Evolutionary conservation across 768 basidiomycete species (phyloP), one percentile per base, ranked within the genome.

Genomic region (Boletales sp.): DNA sequence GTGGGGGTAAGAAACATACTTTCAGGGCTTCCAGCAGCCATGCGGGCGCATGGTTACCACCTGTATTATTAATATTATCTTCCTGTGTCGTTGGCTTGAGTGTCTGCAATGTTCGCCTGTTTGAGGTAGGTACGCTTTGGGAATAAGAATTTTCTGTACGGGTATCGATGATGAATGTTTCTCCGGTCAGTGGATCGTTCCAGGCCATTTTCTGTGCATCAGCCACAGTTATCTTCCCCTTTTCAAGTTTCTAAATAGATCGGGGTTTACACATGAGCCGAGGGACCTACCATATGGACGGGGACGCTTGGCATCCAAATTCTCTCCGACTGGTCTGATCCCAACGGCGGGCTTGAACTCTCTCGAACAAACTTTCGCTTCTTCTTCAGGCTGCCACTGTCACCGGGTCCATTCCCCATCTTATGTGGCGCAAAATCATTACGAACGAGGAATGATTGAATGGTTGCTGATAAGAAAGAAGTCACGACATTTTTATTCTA

Each of bases 101-200:
- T 36, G 40, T 30, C n/a, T 45, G 48, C 28, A 56, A 44, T 8
- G 58, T 65, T 34, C 55, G 48, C 48, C 62, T 57, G 35, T 43
- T 49, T 21, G 49, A 46, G 36, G 19, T 41, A 47, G 36, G 33
- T 38, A 50, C 47, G 21, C 56, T 53, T 53, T 65, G 68, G 30
- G 68, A 69, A 64, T 74, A 74, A 8, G 86, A 89, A 62, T 88
- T 82, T 10, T 87, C 87, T 10, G 86, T 88, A 45, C 80, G 74
- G n/a, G 65, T 61, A 60, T 93, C 81, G 14, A 90, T 68, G n/a
- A 79, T 50, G 59, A 83, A 86, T 3, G 64, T 68, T 61, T 82
- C 71, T 13, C 80, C 76, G 5, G 83, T 86, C 13, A 57, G 65
- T n/a, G 80, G 77, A 69, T 92, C 86, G 30, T 69, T 76, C 86